Conservation (phyloP, 2,329 filamentous ascomycete genomes). For the Fusarium marasasianum region DNA sequence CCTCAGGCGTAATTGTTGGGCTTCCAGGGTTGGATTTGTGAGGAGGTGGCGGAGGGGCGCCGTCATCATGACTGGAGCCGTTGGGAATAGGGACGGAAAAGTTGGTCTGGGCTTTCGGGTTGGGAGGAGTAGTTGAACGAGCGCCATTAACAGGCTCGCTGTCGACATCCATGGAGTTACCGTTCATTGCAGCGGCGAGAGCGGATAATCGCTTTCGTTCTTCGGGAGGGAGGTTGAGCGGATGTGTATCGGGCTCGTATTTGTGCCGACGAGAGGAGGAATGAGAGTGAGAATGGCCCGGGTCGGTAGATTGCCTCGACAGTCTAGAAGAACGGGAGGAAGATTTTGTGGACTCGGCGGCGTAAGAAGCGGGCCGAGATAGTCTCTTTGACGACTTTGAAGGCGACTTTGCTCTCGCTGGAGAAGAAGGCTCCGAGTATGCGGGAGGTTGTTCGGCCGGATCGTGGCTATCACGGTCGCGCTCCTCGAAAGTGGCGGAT, state of each 20-base stretch:
- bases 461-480: slow-evolving; percentile 46
- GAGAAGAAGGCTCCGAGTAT: slow-evolving; percentile 50
- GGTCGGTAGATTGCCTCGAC: slow-evolving; percentile 61
- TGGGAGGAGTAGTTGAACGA: slow-evolving; percentile 60
- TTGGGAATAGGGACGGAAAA: slow-evolving; percentile 64
- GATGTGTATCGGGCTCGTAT: slow-evolving; percentile 78
- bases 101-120: slow-evolving; percentile 52
- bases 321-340: slow-evolving; percentile 55
- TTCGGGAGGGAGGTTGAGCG: slow-evolving; percentile 89
- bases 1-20: slow-evolving; percentile 63
- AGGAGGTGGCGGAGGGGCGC: slow-evolving; percentile 73
- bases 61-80: slow-evolving; percentile 54
- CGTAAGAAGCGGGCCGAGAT: slow-evolving; percentile 46
- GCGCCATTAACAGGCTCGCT: slow-evolving; percentile 64
- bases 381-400: slow-evolving; percentile 46
- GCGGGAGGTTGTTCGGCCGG: slow-evolving; percentile 44
- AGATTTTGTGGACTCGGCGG: slow-evolving; percentile 44
- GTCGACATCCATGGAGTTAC: slow-evolving; percentile 81
- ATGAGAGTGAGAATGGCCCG: slow-evolving; percentile 52
- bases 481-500: slow-evolving; percentile 48
- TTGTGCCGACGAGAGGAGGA: slow-evolving; percentile 61
- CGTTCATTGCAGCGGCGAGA: slow-evolving; percentile 68
- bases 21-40: slow-evolving; percentile 73
- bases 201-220: slow-evolving; percentile 81
- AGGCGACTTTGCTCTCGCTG: slow-evolving; percentile 51